Conservation (phyloP, 306 rosid genomes). For the Rosa multiflora region DNA sequence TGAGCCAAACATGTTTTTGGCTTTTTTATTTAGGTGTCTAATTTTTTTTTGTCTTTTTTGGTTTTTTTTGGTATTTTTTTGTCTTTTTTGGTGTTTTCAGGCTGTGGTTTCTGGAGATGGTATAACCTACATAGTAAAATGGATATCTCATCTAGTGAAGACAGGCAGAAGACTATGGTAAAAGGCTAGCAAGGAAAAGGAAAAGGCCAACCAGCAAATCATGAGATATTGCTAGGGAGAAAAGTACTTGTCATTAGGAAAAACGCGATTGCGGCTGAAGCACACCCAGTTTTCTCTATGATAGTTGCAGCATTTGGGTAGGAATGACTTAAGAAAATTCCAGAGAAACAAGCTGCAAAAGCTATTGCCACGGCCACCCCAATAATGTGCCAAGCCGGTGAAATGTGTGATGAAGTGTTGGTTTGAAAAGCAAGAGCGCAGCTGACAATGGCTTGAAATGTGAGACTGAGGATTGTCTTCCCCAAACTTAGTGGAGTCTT, state of each 20-base stretch:
- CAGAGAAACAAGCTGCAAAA: slow-evolving; percentile 24
- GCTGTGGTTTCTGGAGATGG: not conserved
- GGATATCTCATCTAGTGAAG: not conserved
- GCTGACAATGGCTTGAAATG: not conserved
- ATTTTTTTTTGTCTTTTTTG: too few relatives aligned
- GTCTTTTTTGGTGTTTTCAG: not conserved
- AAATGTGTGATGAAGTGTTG: not conserved
- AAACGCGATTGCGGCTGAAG: not conserved
- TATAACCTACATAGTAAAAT: not conserved
- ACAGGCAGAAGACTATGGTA: not conserved
- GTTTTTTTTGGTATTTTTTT: too few relatives aligned
- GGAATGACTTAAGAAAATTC: not conserved
- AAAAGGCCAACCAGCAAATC: slow-evolving; percentile 10
- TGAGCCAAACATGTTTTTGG: not conserved
- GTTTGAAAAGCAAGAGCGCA: not conserved
- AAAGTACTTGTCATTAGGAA: slow-evolving; percentile 1
- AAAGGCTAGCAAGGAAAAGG: not conserved
- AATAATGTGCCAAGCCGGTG: not conserved
- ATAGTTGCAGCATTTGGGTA: not conserved
- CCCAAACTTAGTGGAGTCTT: not conserved
- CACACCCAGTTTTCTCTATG: slow-evolving; percentile 2
- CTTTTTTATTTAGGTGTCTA: not conserved
- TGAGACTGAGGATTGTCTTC: slow-evolving; percentile 4
- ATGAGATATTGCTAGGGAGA: slow-evolving; percentile 9
- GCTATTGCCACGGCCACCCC: slow-evolving; percentile 22